Conservation (phyloP, 1,284 basidiomycete species). For the Rhizopogon parksii region DNA sequence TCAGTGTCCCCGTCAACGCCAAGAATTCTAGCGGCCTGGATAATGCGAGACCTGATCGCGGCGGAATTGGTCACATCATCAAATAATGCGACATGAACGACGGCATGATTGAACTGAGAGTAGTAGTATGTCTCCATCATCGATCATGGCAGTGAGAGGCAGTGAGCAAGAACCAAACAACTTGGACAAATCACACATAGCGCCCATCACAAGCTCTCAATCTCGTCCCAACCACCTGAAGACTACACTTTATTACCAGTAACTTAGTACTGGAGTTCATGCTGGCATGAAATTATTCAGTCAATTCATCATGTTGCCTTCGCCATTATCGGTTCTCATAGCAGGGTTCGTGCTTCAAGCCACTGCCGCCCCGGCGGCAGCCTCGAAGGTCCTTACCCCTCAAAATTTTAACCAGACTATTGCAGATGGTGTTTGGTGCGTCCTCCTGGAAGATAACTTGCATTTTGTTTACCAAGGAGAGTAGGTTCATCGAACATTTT, state of each 20-base stretch:
- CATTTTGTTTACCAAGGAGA: background rate
- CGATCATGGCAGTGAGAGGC: background rate
- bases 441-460: background rate
- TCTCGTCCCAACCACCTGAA: background rate
- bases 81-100: slow-evolving; percentile 64
- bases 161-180: background rate
- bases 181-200: background rate
- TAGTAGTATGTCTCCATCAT: slow-evolving; percentile 50
- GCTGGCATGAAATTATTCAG: slow-evolving; percentile 4
- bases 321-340: slow-evolving; percentile 23
- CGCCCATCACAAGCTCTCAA: background rate
- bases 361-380: slow-evolving; percentile 33
- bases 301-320: slow-evolving; percentile 1
- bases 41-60: slow-evolving; percentile 56
- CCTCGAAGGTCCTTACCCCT: slow-evolving; percentile 44
- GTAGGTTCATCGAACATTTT: slow-evolving; percentile 67
- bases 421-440: slow-evolving; percentile 62
- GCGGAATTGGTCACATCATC: slow-evolving; percentile 58
- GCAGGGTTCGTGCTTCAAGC: slow-evolving; percentile 30
- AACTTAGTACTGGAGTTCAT: slow-evolving; percentile 7
- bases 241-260: background rate
- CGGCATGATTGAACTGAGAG: slow-evolving; percentile 43
- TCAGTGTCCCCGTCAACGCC: slow-evolving; percentile 62
- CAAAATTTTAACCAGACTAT: slow-evolving; percentile 58
- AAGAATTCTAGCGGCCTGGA: slow-evolving; percentile 55